Percentiles rank a stretch among this genome's conserved stretches.
Conservation (phyloP, 148 eudicot species). For the Mesembryanthemum crystallinum region DNA sequence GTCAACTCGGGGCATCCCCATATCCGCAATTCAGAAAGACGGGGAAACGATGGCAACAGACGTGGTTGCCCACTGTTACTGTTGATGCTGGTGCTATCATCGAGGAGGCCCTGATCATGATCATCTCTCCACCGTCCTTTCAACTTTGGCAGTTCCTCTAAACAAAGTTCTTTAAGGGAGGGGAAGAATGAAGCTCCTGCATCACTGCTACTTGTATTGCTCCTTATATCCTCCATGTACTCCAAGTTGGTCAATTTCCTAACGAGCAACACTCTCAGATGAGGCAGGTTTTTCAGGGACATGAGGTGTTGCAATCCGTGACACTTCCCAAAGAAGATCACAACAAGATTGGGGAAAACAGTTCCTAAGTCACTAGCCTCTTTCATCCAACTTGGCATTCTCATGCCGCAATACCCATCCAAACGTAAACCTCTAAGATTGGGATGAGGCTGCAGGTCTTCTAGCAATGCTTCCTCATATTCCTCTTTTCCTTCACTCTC, state of each 20-base stretch:
- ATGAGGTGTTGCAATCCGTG: slow-evolving; percentile 4
- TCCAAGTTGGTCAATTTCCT: slow-evolving; percentile 6
- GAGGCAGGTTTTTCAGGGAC: slow-evolving; percentile 3
- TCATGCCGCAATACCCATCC: slow-evolving; percentile 14
- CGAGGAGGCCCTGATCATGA: slow-evolving; percentile 5
- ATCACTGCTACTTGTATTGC: neutral
- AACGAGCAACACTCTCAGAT: slow-evolving; percentile 8
- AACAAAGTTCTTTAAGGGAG: slow-evolving; percentile 14
- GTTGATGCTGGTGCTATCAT: neutral
- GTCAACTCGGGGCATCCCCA: neutral
- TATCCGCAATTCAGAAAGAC: neutral
- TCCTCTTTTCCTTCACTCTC: neutral
- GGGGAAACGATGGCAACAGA: slow-evolving; percentile 4
- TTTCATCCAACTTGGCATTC: slow-evolving; percentile 21
- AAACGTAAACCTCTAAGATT: slow-evolving; percentile 20
- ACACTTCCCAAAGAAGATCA: neutral
- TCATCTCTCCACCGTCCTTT: slow-evolving; percentile 18
- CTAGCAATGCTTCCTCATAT: slow-evolving; percentile 13
- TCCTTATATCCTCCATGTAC: slow-evolving; percentile 18
- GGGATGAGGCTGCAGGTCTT: slow-evolving; percentile 20
- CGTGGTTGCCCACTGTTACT: neutral
- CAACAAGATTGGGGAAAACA: slow-evolving; percentile 24
- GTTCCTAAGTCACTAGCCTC: slow-evolving; percentile 11
- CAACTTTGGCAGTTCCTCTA: slow-evolving; percentile 21
- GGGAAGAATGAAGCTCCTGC: slow-evolving; percentile 10